Evolutionary conservation across 108 stramenopile genomes (phyloP), one percentile per base, ranked within the genome.

Genomic region (Fragilariopsis cylindrus): DNA sequence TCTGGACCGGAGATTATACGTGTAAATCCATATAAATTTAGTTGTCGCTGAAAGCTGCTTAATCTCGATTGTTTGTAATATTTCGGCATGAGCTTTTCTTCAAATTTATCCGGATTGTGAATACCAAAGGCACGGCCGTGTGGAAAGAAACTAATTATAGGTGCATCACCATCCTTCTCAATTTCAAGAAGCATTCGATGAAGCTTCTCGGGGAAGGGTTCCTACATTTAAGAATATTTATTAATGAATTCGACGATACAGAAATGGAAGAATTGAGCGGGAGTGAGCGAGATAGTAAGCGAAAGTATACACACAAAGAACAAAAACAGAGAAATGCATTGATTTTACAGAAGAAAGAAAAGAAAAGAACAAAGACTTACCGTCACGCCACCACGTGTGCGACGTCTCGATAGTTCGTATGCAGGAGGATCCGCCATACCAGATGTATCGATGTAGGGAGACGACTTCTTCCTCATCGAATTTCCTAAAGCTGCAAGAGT

Each of bases 11-110:
- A 56, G 45, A 87, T 86, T 7, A 95, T 57, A n/a, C 91, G 65
- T 8, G 81, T 65, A 71, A 91, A 95, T 41, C 90, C 90, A 71
- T 95, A 95, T 6, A 95, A 79, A 73, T 95, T 92, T n/a, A 91
- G 70, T 76, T 91, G 90, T 6, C 90, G 68, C 73, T 91, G 90
- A 65, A 91, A 91, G 55, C 79, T 83, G 15, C 82, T 62, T 60
- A 81, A 85, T 44, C 85, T 87, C 47, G 47, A 69, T 50, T 89
- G 87, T 48, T 88, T 82, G 63, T 92, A 96, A 80, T 90, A 90
- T 16, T 57, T 53, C 45, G 88, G 91, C 80, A 96, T 81, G 48
- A 95, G 79, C 53, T 90, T 87, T 18, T 72, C 64, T 55, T 79
- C 87, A 76, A 97, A 96, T 5, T 69, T 68, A 39, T 79, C 73